Evolutionary conservation across 345 rosid species (phyloP).

Genomic region (Populus nigra): DNA sequence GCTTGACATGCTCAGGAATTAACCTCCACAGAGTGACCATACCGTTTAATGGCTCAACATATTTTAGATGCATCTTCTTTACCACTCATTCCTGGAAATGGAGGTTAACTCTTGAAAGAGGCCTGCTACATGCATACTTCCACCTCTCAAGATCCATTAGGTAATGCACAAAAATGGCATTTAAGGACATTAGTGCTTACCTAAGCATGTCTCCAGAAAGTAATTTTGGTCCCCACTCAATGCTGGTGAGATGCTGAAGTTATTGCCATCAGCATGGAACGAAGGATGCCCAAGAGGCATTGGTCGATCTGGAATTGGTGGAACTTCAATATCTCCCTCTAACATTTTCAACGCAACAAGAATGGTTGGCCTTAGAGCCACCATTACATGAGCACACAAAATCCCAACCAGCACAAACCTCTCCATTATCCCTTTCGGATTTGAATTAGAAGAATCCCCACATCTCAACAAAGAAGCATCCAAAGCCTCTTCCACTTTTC

Average conservation of each 20-base stretch:
- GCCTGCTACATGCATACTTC: background rate
- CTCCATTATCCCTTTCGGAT: constrained; percentile 76
- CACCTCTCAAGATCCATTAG: background rate
- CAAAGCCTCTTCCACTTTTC: constrained; percentile 58
- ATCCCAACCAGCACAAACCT: constrained; percentile 80
- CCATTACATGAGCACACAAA: constrained; percentile 91
- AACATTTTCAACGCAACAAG: constrained; percentile 81
- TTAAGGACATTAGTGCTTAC: constrained; percentile 23
- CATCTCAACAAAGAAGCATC: constrained; percentile 46
- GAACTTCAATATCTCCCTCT: constrained; percentile 88
- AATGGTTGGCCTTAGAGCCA: constrained; percentile 81
- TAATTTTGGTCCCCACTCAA: constrained; percentile 47
- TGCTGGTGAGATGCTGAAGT: constrained; percentile 55
- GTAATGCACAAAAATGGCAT: background rate
- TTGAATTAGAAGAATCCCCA: constrained; percentile 42
- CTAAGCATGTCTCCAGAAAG: constrained; percentile 47
- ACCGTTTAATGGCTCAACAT: background rate
- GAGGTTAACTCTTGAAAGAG: background rate
- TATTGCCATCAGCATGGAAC: constrained; percentile 22
- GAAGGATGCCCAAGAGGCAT: constrained; percentile 59
- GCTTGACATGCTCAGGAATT: background rate
- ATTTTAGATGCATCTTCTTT: background rate
- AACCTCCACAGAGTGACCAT: background rate
- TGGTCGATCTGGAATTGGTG: constrained; percentile 74
- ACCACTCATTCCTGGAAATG: background rate